Conservation (phyloP, 495 filamentous ascomycete genomes). For the Amphirosellinia nigrospora region DNA sequence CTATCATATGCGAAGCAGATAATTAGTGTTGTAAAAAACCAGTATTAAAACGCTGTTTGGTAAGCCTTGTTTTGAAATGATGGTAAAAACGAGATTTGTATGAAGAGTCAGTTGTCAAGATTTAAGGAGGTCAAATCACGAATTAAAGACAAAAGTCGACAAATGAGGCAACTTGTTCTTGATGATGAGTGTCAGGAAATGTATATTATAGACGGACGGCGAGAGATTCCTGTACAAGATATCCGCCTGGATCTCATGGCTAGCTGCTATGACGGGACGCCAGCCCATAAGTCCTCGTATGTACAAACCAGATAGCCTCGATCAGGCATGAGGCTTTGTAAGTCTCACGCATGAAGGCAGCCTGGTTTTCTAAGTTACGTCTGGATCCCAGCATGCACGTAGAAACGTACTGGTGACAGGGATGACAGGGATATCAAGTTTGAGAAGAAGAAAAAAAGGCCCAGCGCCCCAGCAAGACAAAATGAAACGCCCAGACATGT, state of each 20-base stretch:
- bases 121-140: no score
- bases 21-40: background rate
- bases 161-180: background rate
- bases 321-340: background rate
- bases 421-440: conserved; percentile 25
- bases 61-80: background rate
- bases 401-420: conserved; percentile 4
- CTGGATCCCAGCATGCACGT: conserved; percentile 11
- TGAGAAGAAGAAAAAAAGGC: conserved; percentile 9
- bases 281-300: conserved; percentile 1
- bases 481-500: conserved; percentile 21
- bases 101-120: background rate
- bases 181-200: background rate
- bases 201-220: conserved; percentile 8
- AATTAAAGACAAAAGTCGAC: background rate
- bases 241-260: background rate
- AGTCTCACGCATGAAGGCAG: background rate
- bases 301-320: conserved; percentile 19
- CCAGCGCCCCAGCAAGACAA: conserved; percentile 14
- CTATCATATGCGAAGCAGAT: background rate
- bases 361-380: background rate
- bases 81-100: background rate
- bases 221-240: background rate
- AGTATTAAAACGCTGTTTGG: no score
- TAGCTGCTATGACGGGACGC: background rate